Evolutionary conservation across 1,284 basidiomycete genomes (phyloP).

Genomic region (Cystobasidium pallidum): DNA sequence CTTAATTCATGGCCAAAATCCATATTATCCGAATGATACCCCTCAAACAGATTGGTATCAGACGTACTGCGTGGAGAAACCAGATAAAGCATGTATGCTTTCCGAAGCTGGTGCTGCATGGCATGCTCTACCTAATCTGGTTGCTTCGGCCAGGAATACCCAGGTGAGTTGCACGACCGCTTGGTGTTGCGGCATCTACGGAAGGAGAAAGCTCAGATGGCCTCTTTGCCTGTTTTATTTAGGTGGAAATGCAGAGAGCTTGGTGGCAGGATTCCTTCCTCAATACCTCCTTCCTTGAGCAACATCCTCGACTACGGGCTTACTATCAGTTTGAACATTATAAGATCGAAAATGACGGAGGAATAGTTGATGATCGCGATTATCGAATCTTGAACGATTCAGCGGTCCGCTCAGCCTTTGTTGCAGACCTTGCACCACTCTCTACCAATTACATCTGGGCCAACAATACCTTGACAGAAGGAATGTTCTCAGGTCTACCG

Average conservation of each 20-base stretch:
- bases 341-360: constrained; percentile 50
- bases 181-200: too few relatives aligned
- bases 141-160: constrained; percentile 37
- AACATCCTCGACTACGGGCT: constrained; percentile 28
- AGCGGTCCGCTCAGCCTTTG: constrained; percentile 46
- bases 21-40: constrained; percentile 23
- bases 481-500: constrained; percentile 6
- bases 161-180: constrained; percentile 32
- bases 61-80: constrained; percentile 49
- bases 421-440: constrained; percentile 45
- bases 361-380: constrained; percentile 50
- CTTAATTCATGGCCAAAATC: constrained; percentile 34
- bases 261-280: constrained; percentile 51
- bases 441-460: constrained; percentile 45
- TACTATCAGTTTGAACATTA: constrained; percentile 37
- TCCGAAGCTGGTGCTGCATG: constrained; percentile 54
- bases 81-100: constrained; percentile 51
- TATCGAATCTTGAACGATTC: constrained; percentile 51
- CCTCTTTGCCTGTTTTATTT: neutral
- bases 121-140: constrained; percentile 48
- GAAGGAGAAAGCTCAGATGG: neutral
- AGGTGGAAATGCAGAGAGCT: constrained; percentile 49
- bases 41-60: constrained; percentile 47
- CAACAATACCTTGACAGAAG: constrained; percentile 18
- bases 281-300: constrained; percentile 38